Percentiles rank a stretch among this genome's conserved stretches.
phyloP scores from a whole-genome alignment of 768 basidiomycete genomes.

The Xerocomellus intermedius region DNA sequence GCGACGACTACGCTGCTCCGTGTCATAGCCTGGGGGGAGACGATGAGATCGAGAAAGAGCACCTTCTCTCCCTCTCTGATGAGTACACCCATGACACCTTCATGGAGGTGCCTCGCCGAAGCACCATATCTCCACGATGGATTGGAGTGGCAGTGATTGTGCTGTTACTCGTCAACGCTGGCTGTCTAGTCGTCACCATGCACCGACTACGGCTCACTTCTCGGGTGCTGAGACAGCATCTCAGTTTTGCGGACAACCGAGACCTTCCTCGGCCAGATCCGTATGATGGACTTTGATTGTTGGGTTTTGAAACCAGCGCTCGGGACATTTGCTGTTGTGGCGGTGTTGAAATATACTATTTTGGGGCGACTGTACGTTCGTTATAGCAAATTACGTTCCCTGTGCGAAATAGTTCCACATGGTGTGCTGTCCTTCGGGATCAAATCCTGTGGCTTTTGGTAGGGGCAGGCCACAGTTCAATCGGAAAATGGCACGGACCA shows the following conservation, averaged over 20 bases:
- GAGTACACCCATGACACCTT: background rate
- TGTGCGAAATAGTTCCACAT: background rate
- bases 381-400: background rate
- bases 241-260: constrained; percentile 25
- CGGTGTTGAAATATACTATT: background rate
- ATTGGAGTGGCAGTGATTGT: constrained; percentile 18
- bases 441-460: constrained; percentile 5
- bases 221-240: constrained; percentile 14
- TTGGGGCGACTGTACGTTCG: background rate
- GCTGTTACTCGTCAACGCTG: constrained; percentile 24
- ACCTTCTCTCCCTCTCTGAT: constrained; percentile 10
- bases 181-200: constrained; percentile 19
- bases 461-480: background rate
- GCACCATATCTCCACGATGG: constrained; percentile 2
- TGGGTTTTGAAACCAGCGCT: background rate
- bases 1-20: constrained; percentile 4
- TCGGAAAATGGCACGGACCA: background rate
- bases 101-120: constrained; percentile 2
- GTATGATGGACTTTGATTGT: constrained; percentile 29
- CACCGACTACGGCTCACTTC: constrained; percentile 18
- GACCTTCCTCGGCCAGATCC: constrained; percentile 29
- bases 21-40: constrained; percentile 8
- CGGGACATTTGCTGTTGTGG: background rate
- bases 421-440: background rate
- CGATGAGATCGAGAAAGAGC: constrained; percentile 17